Conservation (phyloP, 2,329 filamentous ascomycete species). For the Myriosclerotinia curreyana region DNA sequence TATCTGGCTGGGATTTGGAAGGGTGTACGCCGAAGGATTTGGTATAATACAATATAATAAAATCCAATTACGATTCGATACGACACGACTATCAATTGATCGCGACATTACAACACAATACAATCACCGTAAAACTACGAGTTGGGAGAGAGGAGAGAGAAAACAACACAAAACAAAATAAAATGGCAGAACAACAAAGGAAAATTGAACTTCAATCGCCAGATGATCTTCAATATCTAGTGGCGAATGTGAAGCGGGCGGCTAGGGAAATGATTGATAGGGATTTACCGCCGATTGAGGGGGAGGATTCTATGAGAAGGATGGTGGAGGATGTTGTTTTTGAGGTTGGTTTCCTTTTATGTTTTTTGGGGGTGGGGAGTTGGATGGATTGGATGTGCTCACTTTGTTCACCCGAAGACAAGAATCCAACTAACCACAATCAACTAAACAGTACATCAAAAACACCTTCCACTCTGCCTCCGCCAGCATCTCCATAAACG, state of each 20-base stretch:
- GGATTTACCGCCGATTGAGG: conserved; percentile 63
- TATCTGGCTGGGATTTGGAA: no score
- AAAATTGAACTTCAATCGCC: conserved; percentile 78
- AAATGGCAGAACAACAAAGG: conserved; percentile 52
- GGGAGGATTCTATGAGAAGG: conserved; percentile 56
- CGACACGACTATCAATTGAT: no score
- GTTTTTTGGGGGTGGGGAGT: background rate
- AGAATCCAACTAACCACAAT: background rate
- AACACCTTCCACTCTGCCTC: conserved; percentile 57
- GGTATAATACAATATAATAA: no score
- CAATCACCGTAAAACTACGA: background rate
- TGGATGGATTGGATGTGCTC: background rate
- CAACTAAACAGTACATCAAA: conserved; percentile 53
- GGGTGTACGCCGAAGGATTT: no score
- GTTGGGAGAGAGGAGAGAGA: background rate
- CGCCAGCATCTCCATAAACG: conserved; percentile 62
- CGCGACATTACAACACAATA: no score
- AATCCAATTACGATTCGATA: no score
- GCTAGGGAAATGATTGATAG: conserved; percentile 65
- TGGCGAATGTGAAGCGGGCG: conserved; percentile 65
- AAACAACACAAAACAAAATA: background rate
- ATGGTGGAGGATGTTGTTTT: conserved; percentile 59
- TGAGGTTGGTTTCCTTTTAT: conserved; percentile 45
- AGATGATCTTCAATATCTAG: conserved; percentile 68
- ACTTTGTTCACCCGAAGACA: no score